Percentiles rank a stretch among this genome's conserved stretches.
phyloP scores from a whole-genome alignment of 1,139 yeast species.

The Taiozyma sp. region DNA sequence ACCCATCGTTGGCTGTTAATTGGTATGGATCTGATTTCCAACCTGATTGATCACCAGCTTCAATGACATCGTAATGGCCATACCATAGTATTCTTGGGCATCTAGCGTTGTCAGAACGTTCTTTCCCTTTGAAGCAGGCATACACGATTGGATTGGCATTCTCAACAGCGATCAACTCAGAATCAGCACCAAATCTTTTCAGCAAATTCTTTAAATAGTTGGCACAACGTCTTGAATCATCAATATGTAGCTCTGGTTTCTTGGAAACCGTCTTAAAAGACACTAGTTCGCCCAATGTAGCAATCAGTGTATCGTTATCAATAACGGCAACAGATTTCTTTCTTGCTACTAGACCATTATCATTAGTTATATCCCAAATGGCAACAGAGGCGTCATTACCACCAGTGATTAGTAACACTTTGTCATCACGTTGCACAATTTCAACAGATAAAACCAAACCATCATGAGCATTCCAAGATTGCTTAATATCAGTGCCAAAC shows the following conservation, averaged over 20 bases:
- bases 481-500: constrained; percentile 34
- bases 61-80: constrained; percentile 94
- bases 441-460: constrained; percentile 33
- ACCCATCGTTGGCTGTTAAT: constrained; percentile 77
- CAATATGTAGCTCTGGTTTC: constrained; percentile 57
- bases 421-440: constrained; percentile 23
- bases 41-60: constrained; percentile 50
- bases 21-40: constrained; percentile 84
- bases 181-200: constrained; percentile 67
- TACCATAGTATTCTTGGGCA: constrained; percentile 66
- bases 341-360: constrained; percentile 13
- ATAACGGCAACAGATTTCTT: constrained; percentile 15
- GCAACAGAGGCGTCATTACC: constrained; percentile 57
- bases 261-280: constrained; percentile 76
- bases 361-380: constrained; percentile 48
- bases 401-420: constrained; percentile 44
- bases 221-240: constrained; percentile 87
- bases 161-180: constrained; percentile 67
- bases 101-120: constrained; percentile 1
- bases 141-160: constrained; percentile 78
- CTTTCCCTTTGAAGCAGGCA: constrained; percentile 57
- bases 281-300: constrained; percentile 57
- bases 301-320: constrained; percentile 59
- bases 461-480: constrained; percentile 37
- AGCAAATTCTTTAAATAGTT: constrained; percentile 62